Conservation (phyloP, 2,329 filamentous ascomycete species). For the Dryadomyces quercus-mongolicae region DNA sequence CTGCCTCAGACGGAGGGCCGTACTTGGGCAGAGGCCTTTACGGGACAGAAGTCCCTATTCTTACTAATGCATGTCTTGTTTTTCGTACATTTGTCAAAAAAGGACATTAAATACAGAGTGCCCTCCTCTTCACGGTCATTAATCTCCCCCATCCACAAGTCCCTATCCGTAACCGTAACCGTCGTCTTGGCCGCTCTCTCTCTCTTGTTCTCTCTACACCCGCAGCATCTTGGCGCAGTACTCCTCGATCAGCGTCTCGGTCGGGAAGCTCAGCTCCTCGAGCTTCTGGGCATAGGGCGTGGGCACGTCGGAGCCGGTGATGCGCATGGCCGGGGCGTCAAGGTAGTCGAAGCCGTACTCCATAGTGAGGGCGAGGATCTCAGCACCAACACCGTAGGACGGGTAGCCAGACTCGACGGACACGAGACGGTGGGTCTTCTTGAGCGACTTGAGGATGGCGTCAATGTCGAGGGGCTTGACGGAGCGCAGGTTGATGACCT, state of each 20-base stretch:
- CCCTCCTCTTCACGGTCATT: background rate
- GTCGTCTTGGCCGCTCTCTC: too few species aligned
- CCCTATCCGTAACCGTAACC: too few species aligned
- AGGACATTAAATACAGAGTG: background rate
- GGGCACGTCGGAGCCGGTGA: constrained; percentile 94
- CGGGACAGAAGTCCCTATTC: too few species aligned
- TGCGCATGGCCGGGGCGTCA: constrained; percentile 80
- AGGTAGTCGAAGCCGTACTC: constrained; percentile 99
- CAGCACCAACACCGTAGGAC: constrained; percentile 81
- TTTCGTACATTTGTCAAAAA: background rate
- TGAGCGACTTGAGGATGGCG: constrained; percentile 89
- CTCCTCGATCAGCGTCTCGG: constrained; percentile 73
- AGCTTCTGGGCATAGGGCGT: constrained; percentile 90
- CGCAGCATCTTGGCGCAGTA: constrained; percentile 83
- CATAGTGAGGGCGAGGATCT: constrained; percentile 89
- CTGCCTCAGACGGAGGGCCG: too few species aligned
- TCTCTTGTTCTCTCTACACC: constrained; percentile 31
- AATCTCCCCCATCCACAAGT: background rate
- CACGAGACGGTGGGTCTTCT: constrained; percentile 93
- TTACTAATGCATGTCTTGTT: background rate
- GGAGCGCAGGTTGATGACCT: constrained; percentile 97
- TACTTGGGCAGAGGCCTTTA: background rate
- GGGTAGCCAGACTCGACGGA: constrained; percentile 94
- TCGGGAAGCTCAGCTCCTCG: constrained; percentile 92
- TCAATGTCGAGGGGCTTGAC: constrained; percentile 95